Base-by-base conservation (phyloP, 139 green algal species). In the Chlorella sp. region DNA sequence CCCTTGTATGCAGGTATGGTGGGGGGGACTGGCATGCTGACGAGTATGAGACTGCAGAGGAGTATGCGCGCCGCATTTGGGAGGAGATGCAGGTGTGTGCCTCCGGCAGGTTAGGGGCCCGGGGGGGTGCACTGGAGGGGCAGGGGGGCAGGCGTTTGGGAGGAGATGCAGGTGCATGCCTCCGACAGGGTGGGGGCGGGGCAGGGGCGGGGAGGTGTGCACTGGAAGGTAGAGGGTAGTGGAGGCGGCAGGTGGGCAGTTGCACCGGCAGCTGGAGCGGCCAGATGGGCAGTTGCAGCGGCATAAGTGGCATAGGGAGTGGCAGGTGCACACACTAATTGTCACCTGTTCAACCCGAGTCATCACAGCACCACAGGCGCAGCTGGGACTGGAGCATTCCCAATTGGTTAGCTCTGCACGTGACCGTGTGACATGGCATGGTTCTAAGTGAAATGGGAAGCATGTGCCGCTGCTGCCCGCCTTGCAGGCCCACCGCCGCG, bases 51-150 rank as follows among this genome's bases (percentile, higher is more conserved):
- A 92, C 90, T 11, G 73, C 90, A 34, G 92, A 95, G 37, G 91
- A 87, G 36, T 95, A 92, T 83, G 93, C 93, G 12, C 85, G 89
- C 28, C 91, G 93, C 69, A 88, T 95, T 9, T 95, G 93, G 93
- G 79, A 91, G 73, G 92, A 95, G 37, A 95, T 95, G 93, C 75
- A 90, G 88, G 83, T 88, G 85, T 32, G 66, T 69, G 2, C 19
- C 39, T 3, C 9, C 9, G 30, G 76, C 75, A n/a, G n/a, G n/a
- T n/a, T n/a, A n/a, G n/a, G n/a, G n/a, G n/a, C n/a, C n/a, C n/a
- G n/a, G n/a, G n/a, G n/a, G 61, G 71, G 81, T 77, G 48, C 88
- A 73, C 78, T 40, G 79, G 14, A 48, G 81, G 19, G 80, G 40
- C 2, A 19, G 85, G 66, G 40, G 60, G 30, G 14, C 42, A 24